phyloP scores from a whole-genome alignment of 2,329 filamentous ascomycete species.

The Epichloe sp. region DNA sequence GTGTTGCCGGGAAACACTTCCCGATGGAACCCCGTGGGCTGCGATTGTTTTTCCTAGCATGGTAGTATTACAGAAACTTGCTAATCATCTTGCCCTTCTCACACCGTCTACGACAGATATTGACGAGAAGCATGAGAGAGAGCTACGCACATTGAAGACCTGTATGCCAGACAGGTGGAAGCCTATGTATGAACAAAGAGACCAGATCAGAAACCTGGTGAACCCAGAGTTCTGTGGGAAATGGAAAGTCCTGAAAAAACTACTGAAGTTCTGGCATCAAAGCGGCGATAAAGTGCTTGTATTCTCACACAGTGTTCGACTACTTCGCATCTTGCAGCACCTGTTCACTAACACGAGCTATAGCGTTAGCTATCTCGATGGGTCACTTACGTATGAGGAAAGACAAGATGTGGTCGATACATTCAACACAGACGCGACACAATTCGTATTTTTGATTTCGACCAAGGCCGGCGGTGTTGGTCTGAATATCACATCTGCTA shows the following conservation, averaged over 20 bases:
- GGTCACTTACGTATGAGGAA: conserved; percentile 69
- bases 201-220: conserved; percentile 67
- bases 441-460: conserved; percentile 93
- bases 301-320: conserved; percentile 81
- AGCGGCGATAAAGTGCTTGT: conserved; percentile 91
- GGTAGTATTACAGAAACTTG: conserved; percentile 68
- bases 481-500: conserved; percentile 91
- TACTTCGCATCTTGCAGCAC: conserved; percentile 72
- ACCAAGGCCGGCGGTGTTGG: conserved; percentile 89
- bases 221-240: conserved; percentile 93
- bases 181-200: conserved; percentile 57
- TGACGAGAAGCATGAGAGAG: conserved; percentile 62
- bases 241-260: conserved; percentile 80
- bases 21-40: conserved; percentile 56
- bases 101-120: conserved; percentile 54
- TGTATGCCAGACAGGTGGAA: conserved; percentile 67
- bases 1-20: conserved; percentile 56
- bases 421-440: conserved; percentile 76
- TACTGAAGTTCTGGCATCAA: conserved; percentile 79
- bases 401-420: conserved; percentile 72
- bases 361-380: conserved; percentile 83
- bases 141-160: conserved; percentile 58
- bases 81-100: conserved; percentile 83
- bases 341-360: conserved; percentile 83
- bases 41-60: conserved; percentile 76